A percentile compares a stretch with the other conserved stretches of the same genome.
phyloP scores from a whole-genome alignment of 371 early-diverging fungal species.

The Mortierella sp. region DNA sequence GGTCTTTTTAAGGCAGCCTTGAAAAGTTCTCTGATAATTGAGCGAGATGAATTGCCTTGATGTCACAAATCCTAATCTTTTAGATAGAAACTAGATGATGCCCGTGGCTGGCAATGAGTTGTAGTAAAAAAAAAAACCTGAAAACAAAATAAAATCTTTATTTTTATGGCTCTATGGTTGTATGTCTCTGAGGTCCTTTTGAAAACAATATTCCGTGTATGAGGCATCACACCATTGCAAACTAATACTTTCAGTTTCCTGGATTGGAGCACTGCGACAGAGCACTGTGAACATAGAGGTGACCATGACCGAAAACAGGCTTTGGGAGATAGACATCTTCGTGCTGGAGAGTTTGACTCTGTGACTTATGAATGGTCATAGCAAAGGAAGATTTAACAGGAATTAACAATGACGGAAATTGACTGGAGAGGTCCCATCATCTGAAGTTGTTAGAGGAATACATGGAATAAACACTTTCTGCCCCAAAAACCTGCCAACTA shows the following conservation, averaged over 20 bases:
- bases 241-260: slow-evolving; percentile 12
- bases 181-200: no score
- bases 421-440: slow-evolving; percentile 11
- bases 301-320: slow-evolving; percentile 9
- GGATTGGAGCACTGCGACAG: slow-evolving; percentile 18
- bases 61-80: no score
- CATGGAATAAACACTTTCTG: slow-evolving; percentile 3
- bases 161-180: no score
- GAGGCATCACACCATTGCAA: slow-evolving; percentile 1
- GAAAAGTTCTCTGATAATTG: no score
- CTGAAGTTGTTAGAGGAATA: slow-evolving; percentile 3
- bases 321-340: slow-evolving; percentile 29
- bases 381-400: slow-evolving; percentile 37
- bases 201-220: slow-evolving; percentile 3
- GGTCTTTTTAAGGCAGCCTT: no score
- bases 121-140: no score
- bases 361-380: slow-evolving; percentile 3
- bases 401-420: slow-evolving; percentile 14
- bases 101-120: no score
- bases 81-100: no score
- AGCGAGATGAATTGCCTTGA: no score
- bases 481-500: neutral
- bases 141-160: no score
- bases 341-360: slow-evolving; percentile 43
- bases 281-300: slow-evolving; percentile 17